Conservation (phyloP, 2,329 filamentous ascomycete species). For the Thyridium curvatum region DNA sequence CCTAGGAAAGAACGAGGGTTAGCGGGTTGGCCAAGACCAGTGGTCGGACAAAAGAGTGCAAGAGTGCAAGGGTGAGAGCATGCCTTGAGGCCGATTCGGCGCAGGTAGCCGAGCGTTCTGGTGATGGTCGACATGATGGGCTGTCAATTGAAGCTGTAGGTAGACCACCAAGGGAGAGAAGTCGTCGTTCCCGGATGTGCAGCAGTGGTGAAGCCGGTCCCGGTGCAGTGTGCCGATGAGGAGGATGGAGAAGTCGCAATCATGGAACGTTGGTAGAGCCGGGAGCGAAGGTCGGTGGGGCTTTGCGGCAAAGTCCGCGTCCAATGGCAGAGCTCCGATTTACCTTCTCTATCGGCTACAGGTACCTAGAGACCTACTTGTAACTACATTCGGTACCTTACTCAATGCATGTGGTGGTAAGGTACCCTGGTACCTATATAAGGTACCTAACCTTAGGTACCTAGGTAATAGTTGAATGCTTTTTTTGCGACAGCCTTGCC, state of each 20-base stretch:
- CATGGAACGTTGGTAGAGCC: slow-evolving; percentile 6
- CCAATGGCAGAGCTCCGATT: slow-evolving; percentile 10
- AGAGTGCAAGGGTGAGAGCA: slow-evolving; percentile 12
- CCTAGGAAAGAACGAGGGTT: slow-evolving; percentile 41
- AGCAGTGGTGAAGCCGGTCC: no score
- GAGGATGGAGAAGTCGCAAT: slow-evolving; percentile 11
- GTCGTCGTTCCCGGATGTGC: no score
- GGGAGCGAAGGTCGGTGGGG: no score
- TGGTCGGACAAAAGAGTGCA: no score
- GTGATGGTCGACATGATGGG: slow-evolving; percentile 80
- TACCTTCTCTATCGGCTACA: slow-evolving; percentile 3
- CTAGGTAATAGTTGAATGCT: no score
- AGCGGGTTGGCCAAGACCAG: no score
- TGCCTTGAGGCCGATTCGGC: slow-evolving; percentile 85
- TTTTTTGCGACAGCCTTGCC: slow-evolving; percentile 1
- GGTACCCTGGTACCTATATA: no score
- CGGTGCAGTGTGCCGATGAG: no score
- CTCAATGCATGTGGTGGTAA: no score
- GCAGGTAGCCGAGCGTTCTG: slow-evolving; percentile 80
- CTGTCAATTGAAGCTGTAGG: slow-evolving; percentile 21
- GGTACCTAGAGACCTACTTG: no score
- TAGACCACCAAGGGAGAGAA: slow-evolving; percentile 8
- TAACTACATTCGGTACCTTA: no score
- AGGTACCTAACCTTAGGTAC: no score
- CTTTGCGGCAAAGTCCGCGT: neutral